phyloP scores from a whole-genome alignment of 2,329 filamentous ascomycete species.

The Didymella segeticola region DNA sequence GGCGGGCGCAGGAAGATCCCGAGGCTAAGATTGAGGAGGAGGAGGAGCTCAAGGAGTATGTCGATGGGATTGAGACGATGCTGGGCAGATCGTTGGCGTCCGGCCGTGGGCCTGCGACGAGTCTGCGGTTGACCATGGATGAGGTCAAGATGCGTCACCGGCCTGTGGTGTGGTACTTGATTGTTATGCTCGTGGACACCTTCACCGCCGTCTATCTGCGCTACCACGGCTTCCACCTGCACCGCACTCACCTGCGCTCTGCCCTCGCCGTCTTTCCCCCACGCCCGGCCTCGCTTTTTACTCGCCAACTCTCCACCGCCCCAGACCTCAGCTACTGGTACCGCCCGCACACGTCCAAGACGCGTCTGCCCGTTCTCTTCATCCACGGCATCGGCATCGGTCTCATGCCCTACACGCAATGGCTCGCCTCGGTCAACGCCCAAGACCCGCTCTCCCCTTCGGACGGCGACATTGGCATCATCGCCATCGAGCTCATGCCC shows the following conservation, averaged over 20 bases:
- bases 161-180: constrained; percentile 68
- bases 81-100: constrained; percentile 59
- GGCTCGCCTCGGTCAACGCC: constrained; percentile 61
- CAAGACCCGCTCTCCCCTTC: constrained; percentile 29
- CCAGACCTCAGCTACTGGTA: constrained; percentile 69
- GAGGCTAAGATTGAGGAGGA: constrained; percentile 45
- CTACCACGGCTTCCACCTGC: constrained; percentile 60
- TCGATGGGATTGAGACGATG: constrained; percentile 59
- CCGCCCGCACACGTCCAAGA: constrained; percentile 66
- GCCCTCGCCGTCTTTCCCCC: constrained; percentile 64
- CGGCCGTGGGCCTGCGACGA: constrained; percentile 63
- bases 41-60: constrained; percentile 63
- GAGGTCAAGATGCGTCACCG: constrained; percentile 66
- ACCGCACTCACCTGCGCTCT: constrained; percentile 53
- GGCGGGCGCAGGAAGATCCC: constrained; percentile 20
- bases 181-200: constrained; percentile 61
- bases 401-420: constrained; percentile 66
- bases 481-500: constrained; percentile 70
- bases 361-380: constrained; percentile 67
- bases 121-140: constrained; percentile 72
- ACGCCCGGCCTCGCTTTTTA: constrained; percentile 59
- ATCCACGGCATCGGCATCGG: constrained; percentile 76
- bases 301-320: constrained; percentile 57
- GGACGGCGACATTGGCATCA: constrained; percentile 64
- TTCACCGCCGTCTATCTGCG: constrained; percentile 51